These are phyloP conservation scores for Botrytis galanthina DNA, from an alignment of 2,329 filamentous ascomycete genomes.

Conservation along the genomic window DNA sequence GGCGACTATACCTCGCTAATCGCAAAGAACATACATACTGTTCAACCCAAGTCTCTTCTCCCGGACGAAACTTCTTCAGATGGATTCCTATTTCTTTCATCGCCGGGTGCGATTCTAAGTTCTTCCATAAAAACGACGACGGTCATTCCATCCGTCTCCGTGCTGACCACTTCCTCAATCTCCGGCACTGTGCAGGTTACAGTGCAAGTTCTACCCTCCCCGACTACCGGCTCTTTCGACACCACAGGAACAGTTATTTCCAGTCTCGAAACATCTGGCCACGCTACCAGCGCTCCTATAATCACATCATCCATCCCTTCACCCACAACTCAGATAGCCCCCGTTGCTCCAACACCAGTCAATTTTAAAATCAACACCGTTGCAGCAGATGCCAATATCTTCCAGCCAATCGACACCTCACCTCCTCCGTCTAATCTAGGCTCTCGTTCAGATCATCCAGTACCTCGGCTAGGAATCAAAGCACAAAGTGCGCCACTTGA, in stretches of 20 bases:
- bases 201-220: constrained; percentile 9
- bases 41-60: not conserved
- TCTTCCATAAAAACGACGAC: constrained; percentile 1
- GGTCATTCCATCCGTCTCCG: constrained; percentile 9
- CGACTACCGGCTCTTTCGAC: not conserved
- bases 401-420: constrained; percentile 54
- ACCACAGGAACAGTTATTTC: constrained; percentile 6
- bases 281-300: constrained; percentile 1
- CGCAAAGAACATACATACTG: not conserved
- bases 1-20: not conserved
- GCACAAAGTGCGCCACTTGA: constrained; percentile 49
- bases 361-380: constrained; percentile 22
- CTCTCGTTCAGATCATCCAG: constrained; percentile 56
- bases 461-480: constrained; percentile 51
- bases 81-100: constrained; percentile 3
- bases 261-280: constrained; percentile 6
- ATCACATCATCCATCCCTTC: constrained; percentile 7
- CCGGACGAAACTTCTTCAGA: not conserved
- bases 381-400: constrained; percentile 46
- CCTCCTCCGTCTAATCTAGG: constrained; percentile 50
- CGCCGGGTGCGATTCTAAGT: constrained; percentile 3
- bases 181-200: not conserved
- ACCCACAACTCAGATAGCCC: constrained; percentile 17
- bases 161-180: constrained; percentile 2
- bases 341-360: constrained; percentile 9